Conservation (phyloP, 1,284 basidiomycete species). For the Rhodofomes roseus region DNA sequence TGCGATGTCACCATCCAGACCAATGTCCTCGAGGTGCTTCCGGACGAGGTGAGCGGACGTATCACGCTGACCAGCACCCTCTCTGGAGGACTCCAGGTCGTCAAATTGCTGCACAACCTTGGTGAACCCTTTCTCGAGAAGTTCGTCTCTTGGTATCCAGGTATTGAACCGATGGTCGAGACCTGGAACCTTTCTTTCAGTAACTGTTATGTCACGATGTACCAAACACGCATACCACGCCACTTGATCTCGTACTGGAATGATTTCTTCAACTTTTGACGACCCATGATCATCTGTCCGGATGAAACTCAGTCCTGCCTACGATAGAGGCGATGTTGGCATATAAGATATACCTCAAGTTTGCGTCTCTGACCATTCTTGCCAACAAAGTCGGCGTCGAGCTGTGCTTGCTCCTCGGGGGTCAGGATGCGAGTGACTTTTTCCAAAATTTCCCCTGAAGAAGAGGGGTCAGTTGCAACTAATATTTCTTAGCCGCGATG, state of each 20-base stretch:
- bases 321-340: neutral
- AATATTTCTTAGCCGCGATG: slow-evolving; percentile 2
- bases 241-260: slow-evolving; percentile 98
- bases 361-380: slow-evolving; percentile 91
- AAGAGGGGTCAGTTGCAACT: neutral
- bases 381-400: slow-evolving; percentile 90
- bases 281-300: slow-evolving; percentile 81
- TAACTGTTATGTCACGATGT: neutral
- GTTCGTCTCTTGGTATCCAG: slow-evolving; percentile 90
- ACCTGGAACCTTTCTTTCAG: slow-evolving; percentile 28
- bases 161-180: slow-evolving; percentile 91
- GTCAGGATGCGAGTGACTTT: slow-evolving; percentile 90
- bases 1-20: slow-evolving; percentile 94
- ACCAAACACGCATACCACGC: slow-evolving; percentile 43
- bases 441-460: slow-evolving; percentile 80
- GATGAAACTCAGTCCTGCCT: too few species aligned
- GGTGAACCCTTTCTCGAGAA: slow-evolving; percentile 85
- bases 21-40: slow-evolving; percentile 92
- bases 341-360: slow-evolving; percentile 65
- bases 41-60: slow-evolving; percentile 78
- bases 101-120: slow-evolving; percentile 96
- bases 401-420: slow-evolving; percentile 79
- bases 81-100: slow-evolving; percentile 92
- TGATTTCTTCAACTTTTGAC: slow-evolving; percentile 96
- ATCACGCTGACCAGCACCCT: slow-evolving; percentile 88